phyloP scores from a whole-genome alignment of 1,284 basidiomycete genomes.

The Cryptococcus sp. region DNA sequence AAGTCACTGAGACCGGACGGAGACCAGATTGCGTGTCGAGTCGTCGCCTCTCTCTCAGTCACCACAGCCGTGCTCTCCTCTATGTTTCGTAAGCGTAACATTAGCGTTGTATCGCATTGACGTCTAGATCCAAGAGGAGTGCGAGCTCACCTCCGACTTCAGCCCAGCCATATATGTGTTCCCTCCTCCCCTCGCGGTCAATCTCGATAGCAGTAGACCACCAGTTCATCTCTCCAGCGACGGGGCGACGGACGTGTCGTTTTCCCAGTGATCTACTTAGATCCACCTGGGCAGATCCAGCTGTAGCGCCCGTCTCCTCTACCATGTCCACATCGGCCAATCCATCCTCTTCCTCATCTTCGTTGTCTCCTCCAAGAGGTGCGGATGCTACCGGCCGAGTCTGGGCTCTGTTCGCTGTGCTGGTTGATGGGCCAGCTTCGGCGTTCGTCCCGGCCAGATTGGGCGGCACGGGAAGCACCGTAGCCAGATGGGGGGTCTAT shows the following conservation, averaged over 20 bases:
- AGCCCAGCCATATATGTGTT: constrained; percentile 27
- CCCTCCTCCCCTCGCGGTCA: constrained; percentile 19
- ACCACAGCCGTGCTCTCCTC: constrained; percentile 32
- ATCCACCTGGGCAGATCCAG: background rate
- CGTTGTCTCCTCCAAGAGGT: background rate
- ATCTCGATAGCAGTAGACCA: constrained; percentile 33
- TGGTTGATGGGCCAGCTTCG: background rate
- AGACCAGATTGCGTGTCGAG: constrained; percentile 42
- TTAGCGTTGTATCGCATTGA: background rate
- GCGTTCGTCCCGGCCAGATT: constrained; percentile 14
- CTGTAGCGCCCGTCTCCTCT: background rate
- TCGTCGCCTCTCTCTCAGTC: constrained; percentile 26
- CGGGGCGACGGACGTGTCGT: constrained; percentile 21
- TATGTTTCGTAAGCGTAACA: constrained; percentile 6
- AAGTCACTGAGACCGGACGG: constrained; percentile 39
- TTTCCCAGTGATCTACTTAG: constrained; percentile 1
- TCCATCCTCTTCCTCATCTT: background rate
- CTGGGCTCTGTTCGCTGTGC: background rate
- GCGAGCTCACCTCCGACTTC: constrained; percentile 24
- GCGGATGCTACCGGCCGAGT: too few relatives aligned
- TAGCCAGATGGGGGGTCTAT: constrained; percentile 42
- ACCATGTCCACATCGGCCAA: background rate
- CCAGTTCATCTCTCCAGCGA: constrained; percentile 36
- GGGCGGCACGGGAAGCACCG: constrained; percentile 31
- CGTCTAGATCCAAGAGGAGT: background rate